These are phyloP conservation scores for Plenodomus lindquistii DNA, from an alignment of 2,329 filamentous ascomycete species.

Conservation along the genomic window DNA sequence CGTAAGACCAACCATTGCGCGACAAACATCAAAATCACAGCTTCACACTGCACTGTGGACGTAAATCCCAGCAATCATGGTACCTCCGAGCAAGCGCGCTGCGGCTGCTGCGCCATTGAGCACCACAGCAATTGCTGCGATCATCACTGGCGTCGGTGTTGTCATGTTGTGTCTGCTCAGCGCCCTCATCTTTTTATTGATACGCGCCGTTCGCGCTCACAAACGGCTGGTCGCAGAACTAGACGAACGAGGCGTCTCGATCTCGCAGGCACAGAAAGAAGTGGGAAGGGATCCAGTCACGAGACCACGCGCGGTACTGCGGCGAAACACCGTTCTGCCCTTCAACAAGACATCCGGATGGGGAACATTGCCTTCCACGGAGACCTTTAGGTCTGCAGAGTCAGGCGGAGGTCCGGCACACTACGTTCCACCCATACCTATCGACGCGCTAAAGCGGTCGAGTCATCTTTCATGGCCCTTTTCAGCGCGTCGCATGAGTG, in stretches of 20 bases:
- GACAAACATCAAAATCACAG: background rate
- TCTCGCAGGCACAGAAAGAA: conserved; percentile 27
- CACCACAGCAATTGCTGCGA: conserved; percentile 26
- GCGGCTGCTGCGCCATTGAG: conserved; percentile 21
- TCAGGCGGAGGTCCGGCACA: conserved; percentile 17
- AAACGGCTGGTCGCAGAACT: conserved; percentile 37
- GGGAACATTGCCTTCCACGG: conserved; percentile 47
- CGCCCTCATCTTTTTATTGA: conserved; percentile 29
- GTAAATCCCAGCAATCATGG: conserved; percentile 8
- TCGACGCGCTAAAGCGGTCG: conserved; percentile 17
- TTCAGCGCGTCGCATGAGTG: conserved; percentile 26
- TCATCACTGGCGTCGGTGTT: conserved; percentile 29
- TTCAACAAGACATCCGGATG: conserved; percentile 46
- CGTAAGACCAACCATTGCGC: background rate
- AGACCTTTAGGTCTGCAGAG: conserved; percentile 33
- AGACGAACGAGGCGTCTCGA: conserved; percentile 36
- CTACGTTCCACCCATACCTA: conserved; percentile 30
- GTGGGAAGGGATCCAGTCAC: conserved; percentile 18
- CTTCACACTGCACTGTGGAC: background rate
- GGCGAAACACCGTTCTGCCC: conserved; percentile 37
- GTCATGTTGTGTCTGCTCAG: conserved; percentile 30
- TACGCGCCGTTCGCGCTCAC: conserved; percentile 32
- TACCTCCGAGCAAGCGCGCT: conserved; percentile 8
- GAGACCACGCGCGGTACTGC: conserved; percentile 37
- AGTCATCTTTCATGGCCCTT: conserved; percentile 39